Conservation (phyloP, 148 eudicot species). For the Spergularia marina region DNA sequence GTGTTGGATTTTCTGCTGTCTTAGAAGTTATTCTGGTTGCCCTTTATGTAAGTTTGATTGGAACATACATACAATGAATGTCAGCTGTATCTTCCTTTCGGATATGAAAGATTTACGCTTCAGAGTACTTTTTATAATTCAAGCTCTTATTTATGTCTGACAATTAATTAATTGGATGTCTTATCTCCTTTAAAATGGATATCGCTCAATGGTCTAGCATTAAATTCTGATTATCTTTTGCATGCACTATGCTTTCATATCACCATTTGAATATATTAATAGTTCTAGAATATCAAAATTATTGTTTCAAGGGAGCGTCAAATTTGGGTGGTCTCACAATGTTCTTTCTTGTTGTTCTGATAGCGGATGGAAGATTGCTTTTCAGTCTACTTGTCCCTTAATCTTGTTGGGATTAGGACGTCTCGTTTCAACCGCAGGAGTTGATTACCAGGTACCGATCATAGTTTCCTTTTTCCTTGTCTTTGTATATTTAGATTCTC, state of each 20-base stretch:
- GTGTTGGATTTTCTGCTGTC: background rate
- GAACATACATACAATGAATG: background rate
- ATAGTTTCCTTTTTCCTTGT: background rate
- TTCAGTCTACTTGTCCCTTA: constrained; percentile 69
- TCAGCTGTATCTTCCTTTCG: background rate
- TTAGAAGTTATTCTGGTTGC: background rate
- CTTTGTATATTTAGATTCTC: background rate
- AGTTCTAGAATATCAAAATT: background rate
- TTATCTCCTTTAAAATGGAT: background rate
- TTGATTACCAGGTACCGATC: constrained; percentile 84
- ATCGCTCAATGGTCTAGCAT: background rate
- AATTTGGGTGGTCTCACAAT: constrained; percentile 1
- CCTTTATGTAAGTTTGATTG: background rate
- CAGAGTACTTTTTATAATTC: background rate
- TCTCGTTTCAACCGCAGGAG: constrained; percentile 65
- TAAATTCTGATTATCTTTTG: background rate
- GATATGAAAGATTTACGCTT: background rate
- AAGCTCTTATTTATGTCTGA: background rate
- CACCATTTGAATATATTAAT: background rate
- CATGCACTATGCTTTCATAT: background rate
- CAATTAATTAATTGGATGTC: background rate
- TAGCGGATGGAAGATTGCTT: constrained; percentile 62
- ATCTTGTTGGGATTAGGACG: constrained; percentile 77
- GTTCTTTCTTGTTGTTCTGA: constrained; percentile 9
- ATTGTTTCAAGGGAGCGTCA: background rate